Conservation (phyloP, 202 grass and related monocot genomes). For the Saccharum hybrid region DNA sequence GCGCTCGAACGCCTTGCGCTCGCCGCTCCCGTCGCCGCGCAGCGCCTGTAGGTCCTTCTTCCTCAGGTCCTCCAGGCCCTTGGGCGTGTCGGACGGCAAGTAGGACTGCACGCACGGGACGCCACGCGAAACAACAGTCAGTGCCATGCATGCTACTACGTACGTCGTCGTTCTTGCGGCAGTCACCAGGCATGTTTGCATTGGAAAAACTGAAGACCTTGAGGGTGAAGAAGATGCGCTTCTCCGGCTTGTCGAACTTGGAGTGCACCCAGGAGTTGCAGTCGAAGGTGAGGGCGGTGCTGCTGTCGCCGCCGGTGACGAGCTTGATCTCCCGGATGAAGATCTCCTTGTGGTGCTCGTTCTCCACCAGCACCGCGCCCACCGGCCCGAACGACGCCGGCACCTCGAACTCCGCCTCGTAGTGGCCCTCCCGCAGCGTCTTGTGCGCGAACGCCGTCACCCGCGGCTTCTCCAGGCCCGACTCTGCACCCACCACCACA, state of each 20-base stretch:
- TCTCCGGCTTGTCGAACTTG: conserved; percentile 68
- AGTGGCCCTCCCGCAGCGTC: conserved; percentile 29
- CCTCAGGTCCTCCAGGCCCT: conserved; percentile 52
- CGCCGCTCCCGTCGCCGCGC: conserved; percentile 66
- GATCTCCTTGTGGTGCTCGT: conserved; percentile 89
- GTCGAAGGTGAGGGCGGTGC: conserved; percentile 46
- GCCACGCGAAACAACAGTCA: no score
- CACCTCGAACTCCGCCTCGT: conserved; percentile 56
- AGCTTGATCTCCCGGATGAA: conserved; percentile 69
- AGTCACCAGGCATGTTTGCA: no score
- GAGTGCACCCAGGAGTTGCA: conserved; percentile 84
- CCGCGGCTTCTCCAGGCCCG: conserved; percentile 56
- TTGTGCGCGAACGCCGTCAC: conserved; percentile 59
- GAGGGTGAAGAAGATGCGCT: conserved; percentile 65
- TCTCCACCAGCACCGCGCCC: conserved; percentile 74
- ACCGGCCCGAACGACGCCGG: conserved; percentile 60
- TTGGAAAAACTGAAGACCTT: conserved; percentile 48
- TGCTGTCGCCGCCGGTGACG: conserved; percentile 44
- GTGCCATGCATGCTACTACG: neutral
- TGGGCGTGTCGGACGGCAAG: conserved; percentile 75
- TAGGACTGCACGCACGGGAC: conserved; percentile 57
- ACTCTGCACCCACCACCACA: conserved; percentile 34
- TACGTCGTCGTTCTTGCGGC: no score
- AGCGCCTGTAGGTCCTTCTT: conserved; percentile 55
- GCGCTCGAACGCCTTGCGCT: conserved; percentile 64